phyloP scores from a whole-genome alignment of 1,284 basidiomycete species.

The Ganoderma resinaceum region DNA sequence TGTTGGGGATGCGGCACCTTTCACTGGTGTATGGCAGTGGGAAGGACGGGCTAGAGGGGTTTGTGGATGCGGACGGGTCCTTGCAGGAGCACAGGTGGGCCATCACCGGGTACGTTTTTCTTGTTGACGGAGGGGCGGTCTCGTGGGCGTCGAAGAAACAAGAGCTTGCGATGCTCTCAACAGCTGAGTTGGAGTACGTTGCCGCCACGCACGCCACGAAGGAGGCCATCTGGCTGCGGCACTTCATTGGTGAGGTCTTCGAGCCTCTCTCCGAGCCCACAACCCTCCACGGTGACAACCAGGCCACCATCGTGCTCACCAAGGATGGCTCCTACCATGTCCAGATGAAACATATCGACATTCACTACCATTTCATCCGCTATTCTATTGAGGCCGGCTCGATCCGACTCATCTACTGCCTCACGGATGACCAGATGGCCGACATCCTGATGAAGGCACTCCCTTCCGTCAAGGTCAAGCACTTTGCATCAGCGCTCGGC shows the following conservation, averaged over 20 bases:
- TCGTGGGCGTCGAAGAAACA: conserved; percentile 45
- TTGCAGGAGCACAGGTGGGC: conserved; percentile 33
- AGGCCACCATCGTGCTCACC: conserved; percentile 39
- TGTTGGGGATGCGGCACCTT: conserved; percentile 9
- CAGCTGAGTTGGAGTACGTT: conserved; percentile 28
- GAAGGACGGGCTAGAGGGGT: conserved; percentile 5
- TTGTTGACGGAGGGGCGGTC: conserved; percentile 37
- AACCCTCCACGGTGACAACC: conserved; percentile 44
- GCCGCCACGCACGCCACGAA: conserved; percentile 33
- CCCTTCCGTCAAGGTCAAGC: conserved; percentile 7
- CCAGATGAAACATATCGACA: conserved; percentile 45
- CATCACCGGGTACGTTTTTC: conserved; percentile 39
- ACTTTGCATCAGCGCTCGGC: neutral
- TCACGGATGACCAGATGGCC: neutral
- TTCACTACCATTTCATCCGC: conserved; percentile 42
- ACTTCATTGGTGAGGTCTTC: conserved; percentile 31
- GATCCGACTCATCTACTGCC: conserved; percentile 26
- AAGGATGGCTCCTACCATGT: conserved; percentile 34
- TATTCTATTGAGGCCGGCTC: conserved; percentile 33
- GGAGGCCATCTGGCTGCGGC: conserved; percentile 35
- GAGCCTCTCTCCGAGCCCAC: neutral
- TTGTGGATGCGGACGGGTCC: conserved; percentile 17
- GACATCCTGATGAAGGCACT: conserved; percentile 29
- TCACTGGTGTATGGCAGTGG: conserved; percentile 7
- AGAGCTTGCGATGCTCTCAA: conserved; percentile 30